Evolutionary conservation across 257 asterid species (phyloP).

Genomic region (Capsicum rhomboideum): DNA sequence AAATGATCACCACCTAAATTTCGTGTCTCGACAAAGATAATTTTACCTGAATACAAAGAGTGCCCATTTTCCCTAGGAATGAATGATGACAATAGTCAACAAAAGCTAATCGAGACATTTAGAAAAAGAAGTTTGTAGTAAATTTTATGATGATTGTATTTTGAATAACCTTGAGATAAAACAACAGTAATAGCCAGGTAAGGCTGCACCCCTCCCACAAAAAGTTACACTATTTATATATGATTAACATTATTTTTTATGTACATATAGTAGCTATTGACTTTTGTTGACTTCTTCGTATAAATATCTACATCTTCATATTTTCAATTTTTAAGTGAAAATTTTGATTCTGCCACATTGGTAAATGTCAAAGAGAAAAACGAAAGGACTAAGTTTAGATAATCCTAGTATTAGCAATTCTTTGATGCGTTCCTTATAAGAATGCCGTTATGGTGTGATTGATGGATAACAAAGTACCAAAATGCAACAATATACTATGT

Average conservation of each 20-base stretch:
- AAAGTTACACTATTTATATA: too few species aligned
- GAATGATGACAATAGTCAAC: neutral
- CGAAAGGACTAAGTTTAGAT: neutral
- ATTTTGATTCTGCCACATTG: too few species aligned
- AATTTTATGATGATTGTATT: neutral
- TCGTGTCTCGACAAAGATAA: neutral
- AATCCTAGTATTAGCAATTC: neutral
- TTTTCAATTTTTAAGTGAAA: too few species aligned
- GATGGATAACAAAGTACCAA: neutral
- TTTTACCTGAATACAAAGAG: conserved; percentile 10
- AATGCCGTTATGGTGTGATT: neutral
- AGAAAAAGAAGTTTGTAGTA: neutral
- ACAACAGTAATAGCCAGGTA: neutral
- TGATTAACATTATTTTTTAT: too few species aligned
- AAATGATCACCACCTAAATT: neutral
- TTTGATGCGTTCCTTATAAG: neutral
- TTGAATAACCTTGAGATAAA: conserved; percentile 1
- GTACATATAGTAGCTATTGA: too few species aligned
- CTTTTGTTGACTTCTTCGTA: too few species aligned
- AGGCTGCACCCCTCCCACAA: too few species aligned
- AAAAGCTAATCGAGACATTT: neutral
- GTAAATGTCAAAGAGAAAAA: neutral
- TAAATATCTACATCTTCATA: too few species aligned
- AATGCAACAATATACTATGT: neutral
- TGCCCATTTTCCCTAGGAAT: conserved; percentile 1